Conservation (phyloP, 202 grass and related monocot species). For the Panicum virgatum region DNA sequence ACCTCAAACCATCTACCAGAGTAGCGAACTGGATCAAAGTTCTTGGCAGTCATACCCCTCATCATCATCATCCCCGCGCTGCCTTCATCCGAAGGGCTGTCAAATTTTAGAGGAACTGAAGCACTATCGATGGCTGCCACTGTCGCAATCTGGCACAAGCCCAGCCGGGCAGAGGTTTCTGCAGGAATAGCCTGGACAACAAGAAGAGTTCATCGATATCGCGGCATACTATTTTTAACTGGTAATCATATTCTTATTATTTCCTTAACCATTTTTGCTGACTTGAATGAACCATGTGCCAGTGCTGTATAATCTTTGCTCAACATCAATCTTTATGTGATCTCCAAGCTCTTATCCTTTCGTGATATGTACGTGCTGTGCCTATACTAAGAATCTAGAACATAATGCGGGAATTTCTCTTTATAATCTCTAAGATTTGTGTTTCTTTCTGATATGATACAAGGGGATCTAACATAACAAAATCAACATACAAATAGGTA, state of each 20-base stretch:
- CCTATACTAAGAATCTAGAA: not conserved
- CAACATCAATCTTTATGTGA: not conserved
- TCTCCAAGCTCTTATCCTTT: not conserved
- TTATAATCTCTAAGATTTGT: not conserved
- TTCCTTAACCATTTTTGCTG: not conserved
- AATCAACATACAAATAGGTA: slow-evolving; percentile 17
- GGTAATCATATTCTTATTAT: not conserved
- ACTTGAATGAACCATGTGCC: not conserved
- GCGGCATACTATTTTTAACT: not conserved
- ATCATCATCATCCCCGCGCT: slow-evolving; percentile 61
- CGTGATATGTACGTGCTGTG: not conserved
- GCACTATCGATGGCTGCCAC: slow-evolving; percentile 36
- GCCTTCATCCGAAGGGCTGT: slow-evolving; percentile 45
- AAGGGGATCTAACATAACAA: not conserved
- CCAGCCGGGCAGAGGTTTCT: slow-evolving; percentile 35
- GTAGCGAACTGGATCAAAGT: slow-evolving; percentile 87
- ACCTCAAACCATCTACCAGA: slow-evolving; percentile 99
- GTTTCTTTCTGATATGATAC: not conserved
- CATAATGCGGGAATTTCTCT: not conserved
- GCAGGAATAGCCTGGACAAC: slow-evolving; percentile 71
- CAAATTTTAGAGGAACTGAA: slow-evolving; percentile 45
- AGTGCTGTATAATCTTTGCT: not conserved
- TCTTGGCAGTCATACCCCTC: slow-evolving; percentile 88
- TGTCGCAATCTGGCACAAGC: slow-evolving; percentile 65
- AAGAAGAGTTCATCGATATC: slow-evolving; percentile 40